These are phyloP conservation scores for Hanseniaspora lachancei DNA, from an alignment of 805 yeast genomes.

Conservation along the genomic window DNA sequence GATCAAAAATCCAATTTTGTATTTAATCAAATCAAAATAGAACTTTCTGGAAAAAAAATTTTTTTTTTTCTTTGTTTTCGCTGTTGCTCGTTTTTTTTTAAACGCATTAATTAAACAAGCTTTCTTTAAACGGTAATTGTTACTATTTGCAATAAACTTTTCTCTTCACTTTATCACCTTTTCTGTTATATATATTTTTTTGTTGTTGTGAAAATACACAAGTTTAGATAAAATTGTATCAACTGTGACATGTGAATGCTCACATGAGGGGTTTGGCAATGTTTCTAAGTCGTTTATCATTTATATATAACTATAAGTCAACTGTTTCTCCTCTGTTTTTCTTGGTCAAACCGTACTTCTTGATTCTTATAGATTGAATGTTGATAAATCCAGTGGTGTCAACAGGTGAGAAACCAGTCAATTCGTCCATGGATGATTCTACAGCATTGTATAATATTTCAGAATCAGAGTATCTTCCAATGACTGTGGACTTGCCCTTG, in stretches of 20 bases:
- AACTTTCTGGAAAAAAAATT: not conserved
- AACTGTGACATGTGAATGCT: too few relatives aligned
- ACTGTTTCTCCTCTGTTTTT: conserved; percentile 54
- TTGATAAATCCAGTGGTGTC: conserved; percentile 96
- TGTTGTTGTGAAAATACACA: too few relatives aligned
- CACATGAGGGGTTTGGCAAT: too few relatives aligned
- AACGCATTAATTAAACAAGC: not conserved
- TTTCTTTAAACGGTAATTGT: not conserved
- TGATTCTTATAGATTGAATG: conserved; percentile 94
- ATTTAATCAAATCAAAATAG: not conserved
- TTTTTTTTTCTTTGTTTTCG: not conserved
- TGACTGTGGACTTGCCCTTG: conserved; percentile 73
- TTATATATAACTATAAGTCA: conserved; percentile 23
- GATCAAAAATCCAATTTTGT: too few relatives aligned
- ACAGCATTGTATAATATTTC: conserved; percentile 96
- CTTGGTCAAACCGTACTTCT: conserved; percentile 94
- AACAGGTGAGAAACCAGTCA: conserved; percentile 93
- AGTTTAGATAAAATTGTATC: too few relatives aligned
- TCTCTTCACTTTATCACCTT: too few relatives aligned
- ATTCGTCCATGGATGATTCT: conserved; percentile 97
- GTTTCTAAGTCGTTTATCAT: not conserved
- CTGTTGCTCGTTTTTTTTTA: not conserved
- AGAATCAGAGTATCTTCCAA: conserved; percentile 90
- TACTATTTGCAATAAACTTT: too few relatives aligned
- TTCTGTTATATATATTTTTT: too few relatives aligned